Base-by-base conservation (phyloP, 2,329 filamentous ascomycete genomes). In the Truncatella angustata region DNA sequence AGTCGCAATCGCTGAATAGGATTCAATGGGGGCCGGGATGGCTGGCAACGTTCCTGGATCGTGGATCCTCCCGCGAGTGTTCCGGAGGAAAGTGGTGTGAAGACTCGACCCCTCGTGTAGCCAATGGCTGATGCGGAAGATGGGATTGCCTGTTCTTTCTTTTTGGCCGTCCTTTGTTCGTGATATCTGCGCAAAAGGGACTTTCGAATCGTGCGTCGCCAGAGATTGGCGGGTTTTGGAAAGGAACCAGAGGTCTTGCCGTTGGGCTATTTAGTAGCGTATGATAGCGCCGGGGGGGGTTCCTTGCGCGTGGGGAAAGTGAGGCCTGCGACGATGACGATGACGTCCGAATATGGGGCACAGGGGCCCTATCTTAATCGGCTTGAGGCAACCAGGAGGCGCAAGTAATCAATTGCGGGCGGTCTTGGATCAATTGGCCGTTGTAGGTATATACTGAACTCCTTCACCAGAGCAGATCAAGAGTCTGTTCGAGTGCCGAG, bases 261-360 rank as follows among this genome's bases (percentile, higher is more conserved):
- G 37, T 40, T 21, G 37, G n/a, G 37, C 18, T 18, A 16, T 12
- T 21, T 18, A 21, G 16, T 20, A 16, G n/a, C n/a, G 37, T 40
- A 16, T 11, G 16, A 16, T 36, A n/a, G 5, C n/a, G 20, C n/a
- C 21, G 21, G 23, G 28, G 14, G 40, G 20, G 16, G 40, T 44
- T 44, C 40, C 40, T 44, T 44, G 40, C 40, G 16, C 40, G 40
- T 44, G 40, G 40, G 40, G 21, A 44, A 44, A 44, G 40, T 44
- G 40, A 44, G 40, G 40, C 40, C 40, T 44, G 40, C 40, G 21
- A 24, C 20, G 23, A 44, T 23, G 21, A 24, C 20, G 23, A 44
- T 44, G 40, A 44, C 40, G 40, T 44, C 40, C 40, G 20, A 21
- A 23, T 44, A 44, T 44, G 40, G 40, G 23, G 16, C 40, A 20